Evolutionary conservation across 805 yeast species (phyloP), one percentile per base, ranked within the genome.

Genomic region (Ogataea methylovora): DNA sequence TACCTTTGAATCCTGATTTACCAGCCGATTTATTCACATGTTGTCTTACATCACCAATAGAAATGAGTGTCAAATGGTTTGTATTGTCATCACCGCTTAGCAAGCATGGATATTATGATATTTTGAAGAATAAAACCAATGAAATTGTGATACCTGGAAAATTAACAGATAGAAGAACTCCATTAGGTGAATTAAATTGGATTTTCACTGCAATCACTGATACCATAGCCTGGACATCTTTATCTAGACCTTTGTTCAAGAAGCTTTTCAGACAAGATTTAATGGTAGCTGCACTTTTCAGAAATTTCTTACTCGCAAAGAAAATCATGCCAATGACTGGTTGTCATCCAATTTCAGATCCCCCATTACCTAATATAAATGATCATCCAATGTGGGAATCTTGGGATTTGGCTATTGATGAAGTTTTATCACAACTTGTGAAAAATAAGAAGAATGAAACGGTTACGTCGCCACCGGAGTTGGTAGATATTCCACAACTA

Each of bases 181-280:
- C 97, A 1, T 61, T 92, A 29, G 98, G 98, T 24, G 98, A 92
- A 54, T 68, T 92, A 35, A 87, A 86, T 55, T 92, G 97, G 97
- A 90, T 92, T 23, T 92, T 90, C 59, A 92, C 97, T 1, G 97
- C 98, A 2, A 86, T 92, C 26, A 90, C 97, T 3, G 98, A 92
- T 56, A 90, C 97, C 0, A 90, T 92, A 34, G 98, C 98, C 2
- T 92, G 97, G 97, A 85, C 95, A 0, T 75, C 88, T 3, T 60
- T 92, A 24, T 86, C 94, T 3, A 68, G 95, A 40, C 86, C 94
- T 0, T 61, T 92, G 21, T 92, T 92, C 65, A 90, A 88, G 51
- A 72, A 88, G 39, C 64, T 92, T 8, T 92, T 92, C 51, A 73
- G 98, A 53, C 98, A 90, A 56, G 98, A 92, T 55, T 64, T 90